Conservation (phyloP, 2,329 filamentous ascomycete genomes). For the Ascochyta pisi region DNA sequence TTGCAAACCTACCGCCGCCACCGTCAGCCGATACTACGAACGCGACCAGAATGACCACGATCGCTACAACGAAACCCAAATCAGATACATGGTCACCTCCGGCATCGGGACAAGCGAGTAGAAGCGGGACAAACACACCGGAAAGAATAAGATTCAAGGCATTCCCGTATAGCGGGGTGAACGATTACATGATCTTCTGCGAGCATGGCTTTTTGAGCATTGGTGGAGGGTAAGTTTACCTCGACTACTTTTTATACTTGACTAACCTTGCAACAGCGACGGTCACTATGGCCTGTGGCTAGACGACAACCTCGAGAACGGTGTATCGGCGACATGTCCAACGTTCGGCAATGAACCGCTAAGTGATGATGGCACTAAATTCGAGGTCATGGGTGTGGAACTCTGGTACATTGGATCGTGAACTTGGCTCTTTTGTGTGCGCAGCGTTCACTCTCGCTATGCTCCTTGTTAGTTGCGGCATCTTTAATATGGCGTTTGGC, state of each 20-base stretch:
- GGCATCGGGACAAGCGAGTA: conserved; percentile 39
- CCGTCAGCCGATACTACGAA: conserved; percentile 72
- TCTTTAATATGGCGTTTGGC: too few relatives aligned
- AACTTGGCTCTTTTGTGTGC: not conserved
- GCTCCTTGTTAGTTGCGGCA: too few relatives aligned
- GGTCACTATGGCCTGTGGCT: conserved; percentile 95
- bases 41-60: conserved; percentile 67
- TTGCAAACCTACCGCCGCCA: conserved; percentile 69
- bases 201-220: conserved; percentile 84
- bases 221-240: conserved; percentile 70
- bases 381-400: conserved; percentile 88
- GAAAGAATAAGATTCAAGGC: conserved; percentile 93
- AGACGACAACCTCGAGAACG: conserved; percentile 81
- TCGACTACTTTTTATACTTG: not conserved
- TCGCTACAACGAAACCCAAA: conserved; percentile 41
- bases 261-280: conserved; percentile 56
- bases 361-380: conserved; percentile 91
- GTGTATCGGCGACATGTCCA: conserved; percentile 81
- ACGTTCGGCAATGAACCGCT: conserved; percentile 96
- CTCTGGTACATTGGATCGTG: conserved; percentile 82
- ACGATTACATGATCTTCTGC: conserved; percentile 96
- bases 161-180: conserved; percentile 93
- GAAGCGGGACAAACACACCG: conserved; percentile 62
- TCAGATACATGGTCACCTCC: conserved; percentile 38
- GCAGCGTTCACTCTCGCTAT: not conserved